Percentiles rank a stretch among this genome's conserved stretches.
Evolutionary conservation across 352 stramenopile species (phyloP).

Genomic region (Pythium periplocum): DNA sequence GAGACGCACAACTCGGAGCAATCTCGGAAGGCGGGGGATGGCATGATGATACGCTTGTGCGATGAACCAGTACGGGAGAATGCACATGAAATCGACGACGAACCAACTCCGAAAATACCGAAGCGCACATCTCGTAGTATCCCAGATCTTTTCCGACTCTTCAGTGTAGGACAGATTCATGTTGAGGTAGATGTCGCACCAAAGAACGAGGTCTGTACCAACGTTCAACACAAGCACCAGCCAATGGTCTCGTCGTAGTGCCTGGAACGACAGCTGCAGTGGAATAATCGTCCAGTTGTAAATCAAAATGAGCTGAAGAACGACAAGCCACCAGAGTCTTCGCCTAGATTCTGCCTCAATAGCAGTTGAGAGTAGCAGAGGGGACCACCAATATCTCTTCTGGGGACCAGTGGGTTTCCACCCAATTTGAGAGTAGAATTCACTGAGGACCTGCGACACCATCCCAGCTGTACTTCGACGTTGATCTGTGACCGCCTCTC

Average conservation of each 20-base stretch:
- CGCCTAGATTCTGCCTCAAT: conserved; percentile 37
- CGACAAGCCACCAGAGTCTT: conserved; percentile 45
- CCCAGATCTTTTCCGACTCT: conserved; percentile 54
- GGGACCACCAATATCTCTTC: conserved; percentile 21
- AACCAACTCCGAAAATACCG: conserved; percentile 32
- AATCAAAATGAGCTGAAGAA: conserved; percentile 35
- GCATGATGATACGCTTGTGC: conserved; percentile 11
- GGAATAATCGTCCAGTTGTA: conserved; percentile 60
- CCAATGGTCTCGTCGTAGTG: conserved; percentile 25
- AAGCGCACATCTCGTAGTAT: conserved; percentile 25
- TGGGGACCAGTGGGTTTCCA: conserved; percentile 2
- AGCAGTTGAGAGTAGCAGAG: conserved; percentile 23
- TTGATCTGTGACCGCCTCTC: background rate
- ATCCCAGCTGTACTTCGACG: conserved; percentile 1
- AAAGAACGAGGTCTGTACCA: conserved; percentile 36
- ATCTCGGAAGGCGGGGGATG: conserved; percentile 24
- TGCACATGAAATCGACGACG: conserved; percentile 34
- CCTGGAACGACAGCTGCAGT: conserved; percentile 30
- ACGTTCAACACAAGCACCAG: conserved; percentile 26
- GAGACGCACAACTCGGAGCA: conserved; percentile 34
- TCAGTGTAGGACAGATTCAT: conserved; percentile 49
- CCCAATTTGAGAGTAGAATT: conserved; percentile 20
- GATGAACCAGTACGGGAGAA: conserved; percentile 37
- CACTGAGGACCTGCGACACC: conserved; percentile 6
- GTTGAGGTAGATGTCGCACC: conserved; percentile 45